Evolutionary conservation across 768 basidiomycete species (phyloP).

Genomic region (Gyrodon lividus): DNA sequence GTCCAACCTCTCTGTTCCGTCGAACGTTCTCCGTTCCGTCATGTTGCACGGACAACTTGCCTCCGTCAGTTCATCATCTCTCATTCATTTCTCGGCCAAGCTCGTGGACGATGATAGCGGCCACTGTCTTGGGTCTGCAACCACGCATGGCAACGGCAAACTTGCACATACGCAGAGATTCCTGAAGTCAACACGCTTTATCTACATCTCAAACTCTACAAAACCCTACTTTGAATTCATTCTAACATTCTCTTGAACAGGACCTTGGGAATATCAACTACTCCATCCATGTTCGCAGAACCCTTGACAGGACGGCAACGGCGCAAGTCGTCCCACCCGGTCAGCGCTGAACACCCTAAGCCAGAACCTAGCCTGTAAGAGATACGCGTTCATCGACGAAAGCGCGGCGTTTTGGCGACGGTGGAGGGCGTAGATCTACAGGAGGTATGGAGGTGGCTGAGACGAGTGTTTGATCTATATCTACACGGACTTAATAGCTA

Average conservation of each 20-base stretch:
- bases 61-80: not conserved
- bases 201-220: constrained; percentile 73
- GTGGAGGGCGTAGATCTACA: constrained; percentile 2
- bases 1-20: not conserved
- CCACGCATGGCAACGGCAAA: not conserved
- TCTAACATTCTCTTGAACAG: constrained; percentile 40
- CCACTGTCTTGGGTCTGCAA: no score
- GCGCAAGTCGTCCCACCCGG: constrained; percentile 58
- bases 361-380: constrained; percentile 31
- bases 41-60: constrained; percentile 32
- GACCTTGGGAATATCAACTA: constrained; percentile 98
- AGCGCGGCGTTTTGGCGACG: constrained; percentile 3
- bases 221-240: constrained; percentile 77
- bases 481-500: no score
- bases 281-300: constrained; percentile 80
- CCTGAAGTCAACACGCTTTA: constrained; percentile 44
- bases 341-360: constrained; percentile 25
- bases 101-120: not conserved
- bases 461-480: constrained; percentile 17
- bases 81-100: not conserved
- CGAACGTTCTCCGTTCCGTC: constrained; percentile 30
- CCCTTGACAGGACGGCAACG: constrained; percentile 79
- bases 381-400: constrained; percentile 41
- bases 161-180: constrained; percentile 13
- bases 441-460: constrained; percentile 31